Evolutionary conservation across 345 rosid genomes (phyloP), one percentile per base, ranked within the genome.

Genomic region (Eucalyptus sideroxylon): DNA sequence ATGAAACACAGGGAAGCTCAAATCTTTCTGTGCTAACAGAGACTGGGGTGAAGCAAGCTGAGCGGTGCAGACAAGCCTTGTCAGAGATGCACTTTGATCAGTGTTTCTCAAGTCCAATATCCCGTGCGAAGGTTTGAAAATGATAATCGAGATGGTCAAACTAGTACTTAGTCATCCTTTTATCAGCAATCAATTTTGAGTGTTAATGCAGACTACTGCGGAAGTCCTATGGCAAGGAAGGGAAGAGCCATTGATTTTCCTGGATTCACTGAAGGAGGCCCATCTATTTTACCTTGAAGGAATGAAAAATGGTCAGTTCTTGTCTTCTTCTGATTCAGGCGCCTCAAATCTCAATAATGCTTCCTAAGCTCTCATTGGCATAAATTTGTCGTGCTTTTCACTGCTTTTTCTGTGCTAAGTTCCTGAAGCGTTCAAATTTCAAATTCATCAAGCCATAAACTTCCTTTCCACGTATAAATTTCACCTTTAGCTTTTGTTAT

Each of bases 271-370:
- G 92, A 94, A 94, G 92, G 94, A 95, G 89, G 95, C 94, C 69
- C 97, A 94, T 92, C 90, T 95, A 26, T 94, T 90, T 56, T 94
- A 50, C 91, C 97, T 95, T 47, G 96, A 95, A 93, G 97, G 97
- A 93, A 94, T 95, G 95, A 95, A 87, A 95, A 95, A 94, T 93
- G 96, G 96, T 94, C 94, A 86, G 94, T 89, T 86, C 87, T 89
- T 0, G 0, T 92, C 87, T 16, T 87, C 49, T 81, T n/a, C 87
- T 81, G 47, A 49, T 37, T 50, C 16, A 80, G 85, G 42, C 14
- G 1, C 5, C 15, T 40, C 47, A 40, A 77, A 77, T 77, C 47
- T 40, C 9, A 9, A 21, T 23, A 77, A 77, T 77, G 30, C 83
- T 40, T 77, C 27, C 83, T 40, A 21, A 40, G 27, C 83, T 77